Evolutionary conservation across 129 eudicot genomes (phyloP).

Genomic region (Pulicaria dysenterica): DNA sequence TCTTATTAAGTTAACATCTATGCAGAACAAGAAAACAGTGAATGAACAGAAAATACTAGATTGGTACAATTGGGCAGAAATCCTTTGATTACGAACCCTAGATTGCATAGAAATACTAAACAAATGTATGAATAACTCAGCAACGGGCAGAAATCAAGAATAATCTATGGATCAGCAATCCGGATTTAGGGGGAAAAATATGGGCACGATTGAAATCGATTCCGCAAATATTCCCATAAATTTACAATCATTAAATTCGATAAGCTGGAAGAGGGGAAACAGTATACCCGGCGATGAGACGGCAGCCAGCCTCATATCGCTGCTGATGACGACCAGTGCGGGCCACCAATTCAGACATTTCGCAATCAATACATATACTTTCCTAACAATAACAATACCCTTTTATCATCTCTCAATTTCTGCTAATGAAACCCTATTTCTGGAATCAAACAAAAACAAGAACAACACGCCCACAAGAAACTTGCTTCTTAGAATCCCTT

Average conservation of each 20-base stretch:
- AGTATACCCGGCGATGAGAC: conserved; percentile 85
- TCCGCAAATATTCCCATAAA: conserved; percentile 17
- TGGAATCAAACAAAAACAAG: conserved; percentile 21
- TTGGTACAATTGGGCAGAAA: neutral
- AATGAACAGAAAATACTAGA: neutral
- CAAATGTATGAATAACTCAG: neutral
- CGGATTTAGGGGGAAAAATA: conserved; percentile 28
- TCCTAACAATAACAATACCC: conserved; percentile 17
- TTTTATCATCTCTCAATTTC: conserved; percentile 30
- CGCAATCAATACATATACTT: conserved; percentile 31
- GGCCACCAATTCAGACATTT: conserved; percentile 96
- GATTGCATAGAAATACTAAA: neutral
- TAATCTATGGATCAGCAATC: conserved; percentile 3
- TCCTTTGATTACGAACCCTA: neutral
- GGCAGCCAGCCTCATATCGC: conserved; percentile 78
- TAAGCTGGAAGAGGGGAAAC: neutral
- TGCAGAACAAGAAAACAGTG: neutral
- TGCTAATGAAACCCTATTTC: conserved; percentile 9
- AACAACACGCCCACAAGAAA: neutral
- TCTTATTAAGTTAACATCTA: neutral
- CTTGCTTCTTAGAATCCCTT: conserved; percentile 15
- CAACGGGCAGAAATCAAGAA: neutral
- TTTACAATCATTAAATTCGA: neutral
- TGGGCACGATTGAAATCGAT: conserved; percentile 4
- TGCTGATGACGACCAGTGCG: conserved; percentile 96